Conservation (phyloP, 2,329 filamentous ascomycete genomes). For the Xylaria sp. region DNA sequence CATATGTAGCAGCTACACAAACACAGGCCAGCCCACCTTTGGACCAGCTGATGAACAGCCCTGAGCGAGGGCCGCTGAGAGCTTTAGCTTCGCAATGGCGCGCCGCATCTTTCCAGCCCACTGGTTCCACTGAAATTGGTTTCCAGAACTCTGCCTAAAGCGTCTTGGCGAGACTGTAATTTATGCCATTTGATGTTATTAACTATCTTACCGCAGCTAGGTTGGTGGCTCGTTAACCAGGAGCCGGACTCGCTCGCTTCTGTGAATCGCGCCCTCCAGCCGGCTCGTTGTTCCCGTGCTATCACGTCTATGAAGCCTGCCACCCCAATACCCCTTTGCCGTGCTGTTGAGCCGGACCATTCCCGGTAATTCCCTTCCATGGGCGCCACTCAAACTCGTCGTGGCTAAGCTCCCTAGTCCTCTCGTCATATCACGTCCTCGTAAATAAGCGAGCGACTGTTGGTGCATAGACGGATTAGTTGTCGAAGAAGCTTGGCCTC, state of each 20-base stretch:
- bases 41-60: conserved; percentile 31
- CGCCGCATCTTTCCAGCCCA: conserved; percentile 32
- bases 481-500: conserved; percentile 16
- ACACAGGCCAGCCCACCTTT: conserved; percentile 13
- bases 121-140: conserved; percentile 36
- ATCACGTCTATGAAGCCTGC: conserved; percentile 13
- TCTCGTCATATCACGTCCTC: conserved; percentile 18
- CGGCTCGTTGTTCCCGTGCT: conserved; percentile 16
- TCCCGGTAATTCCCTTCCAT: conserved; percentile 13
- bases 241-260: conserved; percentile 28
- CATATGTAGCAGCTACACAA: not conserved
- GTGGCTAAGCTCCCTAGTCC: conserved; percentile 17
- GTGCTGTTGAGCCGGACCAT: conserved; percentile 14
- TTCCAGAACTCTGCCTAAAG: conserved; percentile 39
- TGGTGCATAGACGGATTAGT: conserved; percentile 21
- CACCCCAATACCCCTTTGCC: conserved; percentile 10
- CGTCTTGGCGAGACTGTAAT: conserved; percentile 36
- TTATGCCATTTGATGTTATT: conserved; percentile 29
- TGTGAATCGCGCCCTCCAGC: conserved; percentile 17
- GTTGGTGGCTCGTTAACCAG: conserved; percentile 8
- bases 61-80: conserved; percentile 16
- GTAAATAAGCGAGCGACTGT: conserved; percentile 34
- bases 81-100: conserved; percentile 26
- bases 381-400: conserved; percentile 18
- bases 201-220: conserved; percentile 13